These are phyloP conservation scores for Polychaeton citri DNA, from an alignment of 2,329 filamentous ascomycete genomes.

Conservation along the genomic window DNA sequence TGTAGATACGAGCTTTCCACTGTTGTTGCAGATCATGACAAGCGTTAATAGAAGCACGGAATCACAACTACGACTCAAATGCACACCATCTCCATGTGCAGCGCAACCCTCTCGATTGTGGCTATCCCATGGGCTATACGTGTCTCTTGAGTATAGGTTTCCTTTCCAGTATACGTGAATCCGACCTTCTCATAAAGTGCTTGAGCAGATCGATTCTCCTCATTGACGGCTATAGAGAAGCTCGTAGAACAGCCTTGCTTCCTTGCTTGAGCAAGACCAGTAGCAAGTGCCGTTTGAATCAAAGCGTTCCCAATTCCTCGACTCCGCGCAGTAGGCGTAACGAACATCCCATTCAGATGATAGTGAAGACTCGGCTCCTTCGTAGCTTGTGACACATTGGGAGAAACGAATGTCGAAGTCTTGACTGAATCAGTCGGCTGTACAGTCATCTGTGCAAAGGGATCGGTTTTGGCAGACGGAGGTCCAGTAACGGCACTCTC, in stretches of 20 bases:
- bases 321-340: conserved; percentile 13
- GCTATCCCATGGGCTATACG: conserved; percentile 4
- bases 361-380: conserved; percentile 4
- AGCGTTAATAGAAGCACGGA: too few relatives aligned
- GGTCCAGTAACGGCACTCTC: neutral
- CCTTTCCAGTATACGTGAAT: conserved; percentile 12
- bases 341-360: conserved; percentile 19
- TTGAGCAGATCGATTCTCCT: conserved; percentile 14
- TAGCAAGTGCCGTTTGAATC: conserved; percentile 11
- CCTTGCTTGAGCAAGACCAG: conserved; percentile 4
- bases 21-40: too few relatives aligned
- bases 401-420: neutral
- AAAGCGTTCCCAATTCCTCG: conserved; percentile 17
- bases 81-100: conserved; percentile 10
- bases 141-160: conserved; percentile 11
- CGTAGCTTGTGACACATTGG: neutral
- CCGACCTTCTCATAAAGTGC: conserved; percentile 16
- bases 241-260: conserved; percentile 1
- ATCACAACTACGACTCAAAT: too few relatives aligned
- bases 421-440: neutral
- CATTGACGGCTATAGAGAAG: conserved; percentile 13
- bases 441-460: conserved; percentile 4
- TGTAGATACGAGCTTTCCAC: too few relatives aligned
- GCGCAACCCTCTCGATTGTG: conserved; percentile 6
- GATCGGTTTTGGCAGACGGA: conserved; percentile 8